Evolutionary conservation across 2,329 filamentous ascomycete species (phyloP).

Genomic region (Calonectria pseudoreteaudii): DNA sequence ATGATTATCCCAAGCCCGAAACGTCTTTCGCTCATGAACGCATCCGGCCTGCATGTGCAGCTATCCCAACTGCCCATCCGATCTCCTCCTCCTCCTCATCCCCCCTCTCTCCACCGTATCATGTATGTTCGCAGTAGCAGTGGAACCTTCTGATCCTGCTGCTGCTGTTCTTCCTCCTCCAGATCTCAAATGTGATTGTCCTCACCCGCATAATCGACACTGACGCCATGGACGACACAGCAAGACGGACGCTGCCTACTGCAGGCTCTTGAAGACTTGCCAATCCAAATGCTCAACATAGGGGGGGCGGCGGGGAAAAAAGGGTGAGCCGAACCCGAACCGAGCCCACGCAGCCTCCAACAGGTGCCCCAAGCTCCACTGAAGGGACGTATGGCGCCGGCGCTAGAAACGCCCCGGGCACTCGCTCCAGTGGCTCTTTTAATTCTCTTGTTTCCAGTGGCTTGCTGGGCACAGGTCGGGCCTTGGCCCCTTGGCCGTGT

Average conservation of each 20-base stretch:
- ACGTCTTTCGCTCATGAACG: neutral
- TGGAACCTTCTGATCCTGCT: neutral
- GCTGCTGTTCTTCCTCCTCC: neutral
- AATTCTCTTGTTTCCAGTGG: conserved; percentile 6
- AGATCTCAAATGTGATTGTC: neutral
- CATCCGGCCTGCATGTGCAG: neutral
- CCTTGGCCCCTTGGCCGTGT: neutral
- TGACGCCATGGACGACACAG: neutral
- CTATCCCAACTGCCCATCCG: neutral
- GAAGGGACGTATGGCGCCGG: neutral
- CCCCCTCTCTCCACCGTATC: neutral
- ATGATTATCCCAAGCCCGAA: conserved; percentile 1
- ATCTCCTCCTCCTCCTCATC: too few relatives aligned
- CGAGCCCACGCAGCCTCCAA: neutral
- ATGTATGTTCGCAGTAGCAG: too few relatives aligned
- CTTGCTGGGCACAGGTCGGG: neutral
- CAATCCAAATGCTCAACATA: neutral
- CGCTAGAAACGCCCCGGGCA: conserved; percentile 9
- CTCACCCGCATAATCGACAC: neutral
- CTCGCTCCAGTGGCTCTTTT: conserved; percentile 4
- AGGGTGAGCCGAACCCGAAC: neutral
- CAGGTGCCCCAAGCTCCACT: conserved; percentile 4
- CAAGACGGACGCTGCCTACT: neutral
- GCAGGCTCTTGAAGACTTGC: neutral
- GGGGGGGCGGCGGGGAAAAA: neutral